These are phyloP conservation scores for Gillenia trifoliata DNA, from an alignment of 306 rosid genomes.

Conservation along the genomic window DNA sequence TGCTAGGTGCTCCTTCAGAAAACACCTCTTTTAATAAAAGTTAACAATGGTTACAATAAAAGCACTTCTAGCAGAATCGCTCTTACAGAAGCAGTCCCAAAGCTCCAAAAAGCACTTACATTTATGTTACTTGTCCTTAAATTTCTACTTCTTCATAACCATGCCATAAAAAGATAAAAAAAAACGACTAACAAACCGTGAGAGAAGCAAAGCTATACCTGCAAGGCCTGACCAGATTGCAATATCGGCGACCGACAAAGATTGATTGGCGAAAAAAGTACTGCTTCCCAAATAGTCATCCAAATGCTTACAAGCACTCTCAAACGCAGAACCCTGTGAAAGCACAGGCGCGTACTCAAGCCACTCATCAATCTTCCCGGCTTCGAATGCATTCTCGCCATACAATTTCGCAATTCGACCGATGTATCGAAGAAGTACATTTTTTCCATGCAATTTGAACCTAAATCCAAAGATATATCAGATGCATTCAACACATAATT, in stretches of 20 bases:
- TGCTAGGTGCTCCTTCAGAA: background rate
- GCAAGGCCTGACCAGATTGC: constrained; percentile 87
- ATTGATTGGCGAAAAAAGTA: constrained; percentile 54
- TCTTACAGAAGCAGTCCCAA: background rate
- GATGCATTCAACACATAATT: background rate
- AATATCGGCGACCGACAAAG: constrained; percentile 74
- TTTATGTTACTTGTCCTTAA: background rate
- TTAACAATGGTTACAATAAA: background rate
- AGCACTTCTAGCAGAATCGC: background rate
- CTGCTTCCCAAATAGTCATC: constrained; percentile 58
- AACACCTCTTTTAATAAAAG: background rate
- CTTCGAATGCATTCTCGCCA: constrained; percentile 53
- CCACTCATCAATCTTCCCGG: constrained; percentile 76
- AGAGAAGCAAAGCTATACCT: constrained; percentile 34
- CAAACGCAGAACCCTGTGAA: constrained; percentile 77
- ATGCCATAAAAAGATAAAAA: background rate
- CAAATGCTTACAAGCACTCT: constrained; percentile 65
- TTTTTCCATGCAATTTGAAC: constrained; percentile 54
- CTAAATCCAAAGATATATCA: constrained; percentile 27
- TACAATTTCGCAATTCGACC: constrained; percentile 62
- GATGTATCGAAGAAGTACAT: constrained; percentile 61
- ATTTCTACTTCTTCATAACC: background rate
- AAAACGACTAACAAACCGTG: background rate
- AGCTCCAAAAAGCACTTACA: background rate
- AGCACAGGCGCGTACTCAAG: constrained; percentile 69